Evolutionary conservation across 106 monocot species (phyloP), one percentile per base, ranked within the genome.

Genomic region (Dioscorea dumetorum): DNA sequence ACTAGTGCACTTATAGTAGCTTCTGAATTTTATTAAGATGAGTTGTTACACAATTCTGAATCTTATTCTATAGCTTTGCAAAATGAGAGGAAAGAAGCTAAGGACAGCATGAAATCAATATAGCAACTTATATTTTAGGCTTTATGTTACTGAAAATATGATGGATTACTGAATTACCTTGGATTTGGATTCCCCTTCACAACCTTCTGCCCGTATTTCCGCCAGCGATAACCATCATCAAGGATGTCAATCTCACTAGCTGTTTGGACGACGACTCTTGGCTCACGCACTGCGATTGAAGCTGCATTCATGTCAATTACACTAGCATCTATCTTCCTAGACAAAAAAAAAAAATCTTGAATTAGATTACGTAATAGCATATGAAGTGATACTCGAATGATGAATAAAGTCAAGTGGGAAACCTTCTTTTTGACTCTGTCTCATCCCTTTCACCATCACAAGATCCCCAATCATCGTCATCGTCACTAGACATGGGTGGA

Each of bases 121-220:
- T 8, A 41, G 41, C 41, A 41, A 41, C 9, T 41, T 41, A 41
- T 41, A 0, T 41, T 41, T 41, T 41, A 8, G 9, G 6, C 41
- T 41, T 41, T 41, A 6, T 10, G 2, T 41, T 41, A 41, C 41
- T 8, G 41, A 6, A 41, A 41, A 8, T 41, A 3, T 10, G 10
- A 41, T 41, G 1, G 10, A 8, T 41, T 41, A 41, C 41, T 41
- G 1, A 41, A 23, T 10, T 60, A 91, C 95, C 97, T 91, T 32
- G 97, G 97, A 73, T 92, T 92, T 60, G 91, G 82, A 71, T 97
- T 97, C 49, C 92, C 92, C 78, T 97, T 97, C 61, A 97, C 97
- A 16, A 97, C 92, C 70, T 97, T 97, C 67, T 97, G 97, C 18
- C 97, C 97, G 69, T 97, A 97, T 82, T 97, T 97, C 64, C 97